These are phyloP conservation scores for Pythium insidiosum DNA, from an alignment of 352 stramenopile genomes.

Conservation along the genomic window DNA sequence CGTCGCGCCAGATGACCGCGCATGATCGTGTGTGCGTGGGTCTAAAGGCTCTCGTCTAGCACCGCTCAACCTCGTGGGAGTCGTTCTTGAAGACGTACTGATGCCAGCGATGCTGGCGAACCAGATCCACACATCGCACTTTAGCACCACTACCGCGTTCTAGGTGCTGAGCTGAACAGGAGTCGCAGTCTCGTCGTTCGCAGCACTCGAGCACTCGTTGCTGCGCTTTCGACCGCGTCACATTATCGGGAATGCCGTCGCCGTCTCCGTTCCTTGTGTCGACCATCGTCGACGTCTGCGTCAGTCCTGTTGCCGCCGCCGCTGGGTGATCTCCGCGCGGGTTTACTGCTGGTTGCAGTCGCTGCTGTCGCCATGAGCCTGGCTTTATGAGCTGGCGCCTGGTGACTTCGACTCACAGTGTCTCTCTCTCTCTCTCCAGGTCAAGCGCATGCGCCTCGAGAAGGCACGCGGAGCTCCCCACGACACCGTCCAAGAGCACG, in stretches of 20 bases:
- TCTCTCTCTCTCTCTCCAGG: too few species aligned
- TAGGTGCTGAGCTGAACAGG: too few species aligned
- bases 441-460: too few species aligned
- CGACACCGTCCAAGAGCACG: constrained; percentile 7
- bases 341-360: too few species aligned
- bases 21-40: constrained; percentile 7
- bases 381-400: constrained; percentile 11
- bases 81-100: constrained; percentile 33
- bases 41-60: constrained; percentile 8
- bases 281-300: neutral
- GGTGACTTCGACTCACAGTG: constrained; percentile 22
- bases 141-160: too few species aligned
- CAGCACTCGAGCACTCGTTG: too few species aligned
- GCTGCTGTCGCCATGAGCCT: too few species aligned
- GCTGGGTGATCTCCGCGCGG: too few species aligned
- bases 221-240: too few species aligned
- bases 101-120: constrained; percentile 51
- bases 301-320: neutral
- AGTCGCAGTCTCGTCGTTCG: neutral
- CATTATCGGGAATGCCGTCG: too few species aligned
- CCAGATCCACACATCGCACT: constrained; percentile 24
- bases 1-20: constrained; percentile 11
- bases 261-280: too few species aligned
- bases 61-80: constrained; percentile 25
- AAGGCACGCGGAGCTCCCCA: constrained; percentile 34